These are phyloP conservation scores for Backusella tarrabulga DNA, from an alignment of 192 early-diverging fungal species.

Conservation along the genomic window DNA sequence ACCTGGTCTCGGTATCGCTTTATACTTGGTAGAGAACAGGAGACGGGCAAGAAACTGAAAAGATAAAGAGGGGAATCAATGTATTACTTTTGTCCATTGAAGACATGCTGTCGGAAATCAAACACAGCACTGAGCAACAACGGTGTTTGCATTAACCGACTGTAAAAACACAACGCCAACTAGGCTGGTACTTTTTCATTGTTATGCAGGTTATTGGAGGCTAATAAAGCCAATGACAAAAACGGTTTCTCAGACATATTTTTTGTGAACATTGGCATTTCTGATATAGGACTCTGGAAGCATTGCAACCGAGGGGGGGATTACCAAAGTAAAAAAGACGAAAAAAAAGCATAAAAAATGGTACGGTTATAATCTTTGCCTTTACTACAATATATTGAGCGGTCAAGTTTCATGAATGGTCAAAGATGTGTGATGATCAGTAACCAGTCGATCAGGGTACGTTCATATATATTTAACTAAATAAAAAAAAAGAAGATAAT, in stretches of 20 bases:
- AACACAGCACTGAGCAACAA: too few relatives aligned
- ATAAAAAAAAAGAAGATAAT: neutral
- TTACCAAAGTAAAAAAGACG: neutral
- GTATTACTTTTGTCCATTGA: neutral
- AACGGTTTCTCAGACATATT: neutral
- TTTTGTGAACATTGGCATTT: neutral
- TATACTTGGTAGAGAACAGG: neutral
- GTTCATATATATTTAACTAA: neutral
- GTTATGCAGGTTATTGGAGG: too few relatives aligned
- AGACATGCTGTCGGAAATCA: neutral
- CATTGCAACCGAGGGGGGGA: too few relatives aligned
- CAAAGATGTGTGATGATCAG: neutral
- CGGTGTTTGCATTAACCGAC: neutral
- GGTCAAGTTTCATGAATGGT: neutral
- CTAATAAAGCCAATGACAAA: neutral
- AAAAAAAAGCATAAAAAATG: neutral
- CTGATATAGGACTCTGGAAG: too few relatives aligned
- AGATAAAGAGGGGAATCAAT: neutral
- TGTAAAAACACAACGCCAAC: neutral
- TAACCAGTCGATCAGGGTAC: neutral
- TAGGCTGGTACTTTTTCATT: neutral
- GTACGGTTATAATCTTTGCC: too few relatives aligned
- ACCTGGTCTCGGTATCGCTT: neutral
- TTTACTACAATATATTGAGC: neutral
- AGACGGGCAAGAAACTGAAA: neutral